Percentiles rank a stretch among this genome's conserved stretches.
Conservation (phyloP, 768 basidiomycete genomes). For the Collybiopsis luxurians region DNA sequence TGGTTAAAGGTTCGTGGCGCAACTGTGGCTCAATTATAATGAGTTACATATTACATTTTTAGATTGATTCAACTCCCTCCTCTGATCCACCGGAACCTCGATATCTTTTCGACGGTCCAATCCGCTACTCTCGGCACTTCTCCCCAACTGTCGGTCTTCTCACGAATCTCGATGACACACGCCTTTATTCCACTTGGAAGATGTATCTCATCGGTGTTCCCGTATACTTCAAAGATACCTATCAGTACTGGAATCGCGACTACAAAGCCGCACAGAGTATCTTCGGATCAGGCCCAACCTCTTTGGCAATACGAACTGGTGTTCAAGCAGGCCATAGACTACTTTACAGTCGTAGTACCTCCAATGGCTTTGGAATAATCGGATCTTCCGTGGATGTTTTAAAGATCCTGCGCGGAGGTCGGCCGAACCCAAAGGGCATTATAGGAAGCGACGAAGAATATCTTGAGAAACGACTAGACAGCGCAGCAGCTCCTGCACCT, state of each 20-base stretch:
- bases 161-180: slow-evolving; percentile 56
- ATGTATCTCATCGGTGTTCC: slow-evolving; percentile 60
- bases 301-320: slow-evolving; percentile 62
- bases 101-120: slow-evolving; percentile 72
- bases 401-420: slow-evolving; percentile 33
- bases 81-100: slow-evolving; percentile 39
- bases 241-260: slow-evolving; percentile 64
- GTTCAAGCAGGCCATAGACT: slow-evolving; percentile 73
- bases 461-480: neutral
- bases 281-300: slow-evolving; percentile 53
- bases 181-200: slow-evolving; percentile 81
- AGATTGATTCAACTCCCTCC: slow-evolving; percentile 59
- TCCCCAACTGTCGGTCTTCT: slow-evolving; percentile 68
- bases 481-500: neutral
- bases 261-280: slow-evolving; percentile 74
- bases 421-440: neutral
- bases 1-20: slow-evolving; percentile 71
- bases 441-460: slow-evolving; percentile 1
- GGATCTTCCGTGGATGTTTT: slow-evolving; percentile 43
- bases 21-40: too few relatives aligned
- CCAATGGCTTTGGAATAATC: slow-evolving; percentile 63
- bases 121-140: slow-evolving; percentile 67
- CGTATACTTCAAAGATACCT: slow-evolving; percentile 53
- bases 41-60: too few relatives aligned
- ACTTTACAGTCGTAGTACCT: slow-evolving; percentile 67